Percentiles rank a stretch among this genome's conserved stretches.
These are phyloP conservation scores for Aspergillus sp. DNA, from an alignment of 2,329 filamentous ascomycete species.

Conservation along the genomic window DNA sequence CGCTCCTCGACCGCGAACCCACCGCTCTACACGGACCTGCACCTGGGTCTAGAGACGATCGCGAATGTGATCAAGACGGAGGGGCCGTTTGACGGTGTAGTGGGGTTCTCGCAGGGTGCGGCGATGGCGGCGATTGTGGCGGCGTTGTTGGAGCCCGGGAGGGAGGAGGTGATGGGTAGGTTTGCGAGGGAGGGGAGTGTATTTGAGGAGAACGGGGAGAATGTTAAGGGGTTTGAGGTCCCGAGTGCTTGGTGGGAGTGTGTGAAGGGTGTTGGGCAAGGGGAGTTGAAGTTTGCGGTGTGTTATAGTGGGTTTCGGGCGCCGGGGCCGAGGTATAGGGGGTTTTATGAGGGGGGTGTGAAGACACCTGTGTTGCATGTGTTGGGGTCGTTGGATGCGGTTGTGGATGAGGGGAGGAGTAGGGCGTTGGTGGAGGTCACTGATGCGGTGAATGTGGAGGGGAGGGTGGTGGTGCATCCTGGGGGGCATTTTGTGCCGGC, in stretches of 20 bases:
- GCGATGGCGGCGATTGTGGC: conserved; percentile 73
- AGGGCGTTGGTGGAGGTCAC: conserved; percentile 68
- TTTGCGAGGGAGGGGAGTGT: conserved; percentile 28
- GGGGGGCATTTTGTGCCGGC: conserved; percentile 90
- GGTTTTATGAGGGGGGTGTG: conserved; percentile 75
- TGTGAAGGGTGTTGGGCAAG: conserved; percentile 43
- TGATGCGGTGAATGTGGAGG: conserved; percentile 54
- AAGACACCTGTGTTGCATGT: conserved; percentile 78
- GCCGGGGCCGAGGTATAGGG: conserved; percentile 61
- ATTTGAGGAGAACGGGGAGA: conserved; percentile 16
- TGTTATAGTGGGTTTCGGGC: conserved; percentile 77
- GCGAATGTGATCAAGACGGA: conserved; percentile 63
- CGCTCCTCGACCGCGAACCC: conserved; percentile 62
- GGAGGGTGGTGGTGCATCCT: conserved; percentile 69
- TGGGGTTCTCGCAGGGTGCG: conserved; percentile 82
- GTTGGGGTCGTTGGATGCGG: conserved; percentile 79
- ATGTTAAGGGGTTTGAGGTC: conserved; percentile 46
- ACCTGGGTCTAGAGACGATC: conserved; percentile 66
- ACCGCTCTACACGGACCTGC: conserved; percentile 67
- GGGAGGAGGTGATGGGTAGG: conserved; percentile 52
- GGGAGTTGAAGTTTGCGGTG: conserved; percentile 69
- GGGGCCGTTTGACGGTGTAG: conserved; percentile 73
- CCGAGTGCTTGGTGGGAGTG: conserved; percentile 51
- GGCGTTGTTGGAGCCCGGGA: conserved; percentile 64
- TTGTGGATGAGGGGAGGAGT: conserved; percentile 78